Evolutionary conservation across 257 asterid genomes (phyloP).

Genomic region (Nicotiana otophora): DNA sequence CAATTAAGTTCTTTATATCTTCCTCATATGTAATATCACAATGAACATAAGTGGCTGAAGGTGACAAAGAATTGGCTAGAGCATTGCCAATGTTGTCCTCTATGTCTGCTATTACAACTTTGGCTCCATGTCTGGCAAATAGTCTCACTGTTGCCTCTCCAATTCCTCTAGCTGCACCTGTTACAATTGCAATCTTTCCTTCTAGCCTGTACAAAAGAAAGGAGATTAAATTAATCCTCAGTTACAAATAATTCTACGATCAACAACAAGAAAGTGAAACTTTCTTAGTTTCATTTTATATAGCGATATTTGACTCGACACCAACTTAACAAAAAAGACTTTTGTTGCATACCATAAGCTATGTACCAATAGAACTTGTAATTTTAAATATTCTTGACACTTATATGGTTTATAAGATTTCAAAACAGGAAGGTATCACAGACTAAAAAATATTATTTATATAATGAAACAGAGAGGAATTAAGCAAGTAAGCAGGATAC

Average conservation of each 20-base stretch:
- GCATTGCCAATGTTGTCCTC: slow-evolving; percentile 43
- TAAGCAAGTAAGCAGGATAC: no score
- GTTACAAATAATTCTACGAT: not conserved
- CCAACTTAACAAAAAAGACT: no score
- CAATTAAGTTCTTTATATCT: slow-evolving; percentile 39
- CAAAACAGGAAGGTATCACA: no score
- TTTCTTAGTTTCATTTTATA: no score
- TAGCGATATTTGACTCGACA: no score
- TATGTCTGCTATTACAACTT: slow-evolving; percentile 59
- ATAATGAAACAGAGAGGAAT: no score
- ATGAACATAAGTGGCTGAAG: slow-evolving; percentile 34
- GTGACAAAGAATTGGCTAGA: slow-evolving; percentile 32
- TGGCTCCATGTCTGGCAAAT: slow-evolving; percentile 61
- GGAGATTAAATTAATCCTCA: not conserved
- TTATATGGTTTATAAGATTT: no score
- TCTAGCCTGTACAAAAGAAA: slow-evolving; percentile 40
- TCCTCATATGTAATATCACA: slow-evolving; percentile 61
- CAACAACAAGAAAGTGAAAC: not conserved
- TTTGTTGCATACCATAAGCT: no score
- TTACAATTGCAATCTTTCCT: slow-evolving; percentile 61
- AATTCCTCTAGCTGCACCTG: slow-evolving; percentile 81
- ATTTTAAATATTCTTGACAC: no score
- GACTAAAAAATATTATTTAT: no score
- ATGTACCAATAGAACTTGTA: no score
- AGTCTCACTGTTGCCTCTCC: slow-evolving; percentile 73